Base-by-base conservation (phyloP, 108 stramenopile species). In the Skeletonema menzelii region DNA sequence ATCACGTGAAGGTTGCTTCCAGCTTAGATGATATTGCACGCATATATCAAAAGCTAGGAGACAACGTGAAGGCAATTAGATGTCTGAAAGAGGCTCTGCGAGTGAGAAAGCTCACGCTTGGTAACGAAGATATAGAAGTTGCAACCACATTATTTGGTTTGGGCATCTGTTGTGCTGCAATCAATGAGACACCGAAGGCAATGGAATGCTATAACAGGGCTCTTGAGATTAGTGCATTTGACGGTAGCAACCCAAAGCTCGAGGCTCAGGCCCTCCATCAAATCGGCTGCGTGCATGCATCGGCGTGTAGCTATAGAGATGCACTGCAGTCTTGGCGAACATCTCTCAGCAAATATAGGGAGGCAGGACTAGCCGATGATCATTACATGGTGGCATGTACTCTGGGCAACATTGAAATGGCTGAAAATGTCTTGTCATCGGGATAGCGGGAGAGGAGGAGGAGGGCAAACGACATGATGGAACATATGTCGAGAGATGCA, bases 191-290 rank as follows among this genome's bases (percentile, higher is more conserved):
- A 17, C 67, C 69, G 6, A 82, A 74, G 26, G 82, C 85, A 42
- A 49, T 56, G 55, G 80, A 84, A 26, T 86, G 82, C 62, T 86
- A 86, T 57, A 35, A 63, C 46, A 53, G 65, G 22, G 73, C 85
- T 4, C 47, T 73, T 4, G 60, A 76, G 7, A 86, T 86, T 38
- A 57, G 80, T n/a, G 56, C 56, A 10, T n/a, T 30, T 11, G 42
- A 64, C 12, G 72, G 67, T 13, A 73, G 63, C 59, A 59, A 80
- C 27, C 72, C 79, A 12, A 73, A 80, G 34, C 67, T 80, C 4
- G 79, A 80, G 28, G 85, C 85, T 12, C 85, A 86, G 71, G 82
- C 86, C 20, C 63, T 84, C 17, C 86, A 86, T 79, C 84, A 86
- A 63, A 80, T 86, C 57, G 86, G 86, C 40, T 75, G 70, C 15